A percentile compares a stretch with the other conserved stretches of the same genome.
phyloP scores from a whole-genome alignment of 306 rosid genomes.

The Begonia fuchsioides region DNA sequence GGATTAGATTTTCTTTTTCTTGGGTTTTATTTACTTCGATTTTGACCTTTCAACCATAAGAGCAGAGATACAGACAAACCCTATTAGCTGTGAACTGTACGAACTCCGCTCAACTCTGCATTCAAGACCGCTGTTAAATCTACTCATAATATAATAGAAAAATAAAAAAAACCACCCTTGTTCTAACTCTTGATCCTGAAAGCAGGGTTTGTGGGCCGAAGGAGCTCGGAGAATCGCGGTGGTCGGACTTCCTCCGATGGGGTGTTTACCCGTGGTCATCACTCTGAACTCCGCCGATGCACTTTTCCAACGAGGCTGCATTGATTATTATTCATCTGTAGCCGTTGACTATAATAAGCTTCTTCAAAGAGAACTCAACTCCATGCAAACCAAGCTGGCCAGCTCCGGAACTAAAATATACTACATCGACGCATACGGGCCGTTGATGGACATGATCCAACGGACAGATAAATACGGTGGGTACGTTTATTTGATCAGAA shows the following conservation, averaged over 20 bases:
- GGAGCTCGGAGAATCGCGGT: conserved; percentile 42
- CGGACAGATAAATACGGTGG: conserved; percentile 22
- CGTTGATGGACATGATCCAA: conserved; percentile 32
- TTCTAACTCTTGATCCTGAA: background rate
- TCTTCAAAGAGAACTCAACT: conserved; percentile 30
- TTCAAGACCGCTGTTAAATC: background rate
- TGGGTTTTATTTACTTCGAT: too few species aligned
- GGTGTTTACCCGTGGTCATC: conserved; percentile 48
- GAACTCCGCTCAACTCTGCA: background rate
- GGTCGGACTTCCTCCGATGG: conserved; percentile 57
- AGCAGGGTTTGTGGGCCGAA: conserved; percentile 40
- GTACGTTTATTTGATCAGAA: background rate
- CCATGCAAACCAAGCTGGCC: conserved; percentile 18
- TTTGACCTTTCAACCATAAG: background rate
- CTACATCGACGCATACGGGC: conserved; percentile 41
- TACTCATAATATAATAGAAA: background rate
- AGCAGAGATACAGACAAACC: background rate
- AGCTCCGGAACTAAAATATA: conserved; percentile 13
- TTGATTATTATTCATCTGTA: conserved; percentile 25
- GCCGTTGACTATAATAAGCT: conserved; percentile 38
- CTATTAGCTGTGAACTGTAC: background rate
- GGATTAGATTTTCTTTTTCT: too few species aligned
- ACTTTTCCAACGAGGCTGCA: conserved; percentile 22
- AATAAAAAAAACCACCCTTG: background rate
- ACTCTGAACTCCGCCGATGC: conserved; percentile 19